A percentile compares a stretch with the other conserved stretches of the same genome.
These are phyloP conservation scores for Sporothrix humicola DNA, from an alignment of 2,329 filamentous ascomycete species.

Conservation along the genomic window DNA sequence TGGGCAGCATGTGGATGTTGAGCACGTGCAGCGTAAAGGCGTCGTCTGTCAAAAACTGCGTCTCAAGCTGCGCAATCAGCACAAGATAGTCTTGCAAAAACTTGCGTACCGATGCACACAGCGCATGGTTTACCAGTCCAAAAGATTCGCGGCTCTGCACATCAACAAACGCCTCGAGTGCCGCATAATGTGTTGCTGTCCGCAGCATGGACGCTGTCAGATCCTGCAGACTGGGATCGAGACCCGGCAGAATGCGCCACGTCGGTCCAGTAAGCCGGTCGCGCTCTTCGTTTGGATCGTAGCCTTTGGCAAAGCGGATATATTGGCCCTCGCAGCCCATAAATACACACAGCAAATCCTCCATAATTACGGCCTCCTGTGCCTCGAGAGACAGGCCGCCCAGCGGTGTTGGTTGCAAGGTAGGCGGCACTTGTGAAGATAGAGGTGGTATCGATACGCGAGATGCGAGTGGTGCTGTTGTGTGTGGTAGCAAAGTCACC, in stretches of 20 bases:
- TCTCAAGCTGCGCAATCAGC: constrained; percentile 90
- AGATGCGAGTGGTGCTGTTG: constrained; percentile 73
- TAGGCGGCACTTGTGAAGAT: constrained; percentile 72
- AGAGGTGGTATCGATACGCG: constrained; percentile 65
- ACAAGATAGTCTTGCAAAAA: constrained; percentile 92
- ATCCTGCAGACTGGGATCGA: constrained; percentile 91
- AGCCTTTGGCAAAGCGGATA: constrained; percentile 81
- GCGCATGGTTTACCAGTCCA: constrained; percentile 90
- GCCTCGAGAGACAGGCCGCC: constrained; percentile 74
- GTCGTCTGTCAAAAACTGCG: constrained; percentile 86
- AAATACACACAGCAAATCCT: constrained; percentile 91
- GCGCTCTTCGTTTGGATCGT: constrained; percentile 83
- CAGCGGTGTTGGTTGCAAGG: constrained; percentile 71
- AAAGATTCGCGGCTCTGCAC: constrained; percentile 92
- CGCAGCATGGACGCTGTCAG: constrained; percentile 86
- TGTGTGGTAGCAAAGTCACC: constrained; percentile 72
- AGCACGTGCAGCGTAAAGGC: constrained; percentile 92
- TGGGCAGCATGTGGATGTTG: constrained; percentile 88
- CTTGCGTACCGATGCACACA: constrained; percentile 93
- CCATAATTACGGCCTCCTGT: constrained; percentile 85
- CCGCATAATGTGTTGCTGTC: constrained; percentile 91
- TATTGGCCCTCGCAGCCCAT: constrained; percentile 99
- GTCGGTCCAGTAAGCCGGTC: constrained; percentile 82
- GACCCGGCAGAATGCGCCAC: constrained; percentile 78
- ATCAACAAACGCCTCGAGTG: constrained; percentile 90